A percentile compares a stretch with the other conserved stretches of the same genome.
Evolutionary conservation across 2,329 filamentous ascomycete genomes (phyloP).

Genomic region (Fusarium camptoceras): DNA sequence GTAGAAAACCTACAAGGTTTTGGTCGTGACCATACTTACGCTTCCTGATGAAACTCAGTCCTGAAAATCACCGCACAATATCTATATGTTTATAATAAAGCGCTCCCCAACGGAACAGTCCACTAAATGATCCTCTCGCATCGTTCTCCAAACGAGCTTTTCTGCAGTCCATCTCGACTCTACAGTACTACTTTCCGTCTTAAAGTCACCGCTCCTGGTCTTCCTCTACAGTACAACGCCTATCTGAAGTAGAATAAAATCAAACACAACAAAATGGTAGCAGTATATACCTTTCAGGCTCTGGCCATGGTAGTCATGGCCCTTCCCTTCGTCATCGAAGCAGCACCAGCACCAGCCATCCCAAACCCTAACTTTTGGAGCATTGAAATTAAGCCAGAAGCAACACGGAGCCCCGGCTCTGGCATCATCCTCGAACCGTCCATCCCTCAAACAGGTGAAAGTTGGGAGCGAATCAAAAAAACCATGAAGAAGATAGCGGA

Average conservation of each 20-base stretch:
- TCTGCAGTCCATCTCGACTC: not conserved
- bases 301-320: not conserved
- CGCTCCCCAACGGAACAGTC: not conserved
- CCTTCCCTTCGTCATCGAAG: not conserved
- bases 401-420: no score
- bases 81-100: not conserved
- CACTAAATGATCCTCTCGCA: not conserved
- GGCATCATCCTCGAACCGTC: not conserved
- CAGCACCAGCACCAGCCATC: not conserved
- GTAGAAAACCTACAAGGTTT: not conserved
- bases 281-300: not conserved
- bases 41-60: not conserved
- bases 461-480: not conserved
- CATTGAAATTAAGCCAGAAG: not conserved
- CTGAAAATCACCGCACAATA: not conserved
- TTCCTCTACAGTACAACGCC: not conserved
- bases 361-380: not conserved
- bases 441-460: not conserved
- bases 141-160: not conserved
- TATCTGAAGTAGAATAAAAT: not conserved
- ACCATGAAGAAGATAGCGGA: not conserved
- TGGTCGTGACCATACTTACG: not conserved
- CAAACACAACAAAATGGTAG: not conserved
- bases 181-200: not conserved
- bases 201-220: not conserved